A percentile compares a stretch with the other conserved stretches of the same genome.
Evolutionary conservation across 768 basidiomycete species (phyloP).

Genomic region (Mycena metata): DNA sequence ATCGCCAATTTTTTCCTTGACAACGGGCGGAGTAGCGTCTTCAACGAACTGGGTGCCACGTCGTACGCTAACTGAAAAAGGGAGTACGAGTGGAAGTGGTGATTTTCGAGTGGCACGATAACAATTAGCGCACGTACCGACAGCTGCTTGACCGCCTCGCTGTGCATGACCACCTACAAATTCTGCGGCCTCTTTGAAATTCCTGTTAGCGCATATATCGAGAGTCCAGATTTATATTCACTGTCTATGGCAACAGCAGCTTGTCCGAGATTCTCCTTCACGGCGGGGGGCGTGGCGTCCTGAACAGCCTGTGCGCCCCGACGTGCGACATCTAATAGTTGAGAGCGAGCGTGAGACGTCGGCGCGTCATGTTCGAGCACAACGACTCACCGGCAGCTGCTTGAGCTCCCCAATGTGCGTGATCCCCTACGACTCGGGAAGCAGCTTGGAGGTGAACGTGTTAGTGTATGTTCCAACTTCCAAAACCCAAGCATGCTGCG

Average conservation of each 20-base stretch:
- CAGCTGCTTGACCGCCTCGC: not conserved
- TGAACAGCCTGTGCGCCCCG: conserved; percentile 19
- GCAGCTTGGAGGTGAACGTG: conserved; percentile 12
- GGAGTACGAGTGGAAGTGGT: not conserved
- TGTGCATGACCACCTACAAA: conserved; percentile 20
- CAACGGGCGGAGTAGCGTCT: conserved; percentile 14
- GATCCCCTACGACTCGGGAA: too few relatives aligned
- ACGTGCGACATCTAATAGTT: conserved; percentile 15
- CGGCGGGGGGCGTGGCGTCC: conserved; percentile 10
- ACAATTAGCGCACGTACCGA: too few relatives aligned
- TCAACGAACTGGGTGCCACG: not conserved
- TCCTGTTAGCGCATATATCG: conserved; percentile 8
- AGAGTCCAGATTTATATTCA: not conserved
- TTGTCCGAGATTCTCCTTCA: conserved; percentile 22
- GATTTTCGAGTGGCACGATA: too few relatives aligned
- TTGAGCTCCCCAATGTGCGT: too few relatives aligned
- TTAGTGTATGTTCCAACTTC: conserved; percentile 15
- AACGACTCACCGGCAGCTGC: too few relatives aligned
- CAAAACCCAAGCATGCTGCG: conserved; percentile 14
- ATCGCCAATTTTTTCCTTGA: conserved; percentile 15
- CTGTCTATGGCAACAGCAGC: conserved; percentile 10
- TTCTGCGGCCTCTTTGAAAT: conserved; percentile 17
- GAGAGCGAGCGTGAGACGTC: not conserved
- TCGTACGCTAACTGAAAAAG: too few relatives aligned
- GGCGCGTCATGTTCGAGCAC: not conserved